These are phyloP conservation scores for Fusarium sp. DNA, from an alignment of 2,329 filamentous ascomycete species.

Conservation along the genomic window DNA sequence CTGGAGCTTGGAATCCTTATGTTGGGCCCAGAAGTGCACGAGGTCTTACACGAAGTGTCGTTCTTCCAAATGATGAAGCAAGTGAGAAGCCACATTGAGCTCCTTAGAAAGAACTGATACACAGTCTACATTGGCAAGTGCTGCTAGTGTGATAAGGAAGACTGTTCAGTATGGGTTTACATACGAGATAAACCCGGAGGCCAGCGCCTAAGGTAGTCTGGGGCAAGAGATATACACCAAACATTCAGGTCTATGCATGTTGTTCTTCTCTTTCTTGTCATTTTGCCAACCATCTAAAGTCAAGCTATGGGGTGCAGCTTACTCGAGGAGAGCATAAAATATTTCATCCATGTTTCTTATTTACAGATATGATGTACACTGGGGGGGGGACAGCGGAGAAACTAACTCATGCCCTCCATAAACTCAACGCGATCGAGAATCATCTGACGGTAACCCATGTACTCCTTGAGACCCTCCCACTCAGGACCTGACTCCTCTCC, in stretches of 20 bases:
- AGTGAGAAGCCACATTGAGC: constrained; percentile 49
- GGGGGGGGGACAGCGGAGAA: neutral
- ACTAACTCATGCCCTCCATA: constrained; percentile 82
- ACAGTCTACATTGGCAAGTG: constrained; percentile 17
- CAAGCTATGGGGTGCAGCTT: neutral
- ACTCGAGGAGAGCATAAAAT: neutral
- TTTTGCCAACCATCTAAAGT: neutral
- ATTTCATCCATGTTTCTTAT: constrained; percentile 5
- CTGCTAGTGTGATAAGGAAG: constrained; percentile 44
- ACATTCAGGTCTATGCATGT: neutral
- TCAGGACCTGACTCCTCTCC: constrained; percentile 92
- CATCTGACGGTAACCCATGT: constrained; percentile 85
- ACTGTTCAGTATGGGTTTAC: constrained; percentile 49
- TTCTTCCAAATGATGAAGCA: constrained; percentile 40
- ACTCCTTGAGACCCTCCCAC: constrained; percentile 87
- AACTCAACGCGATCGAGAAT: constrained; percentile 86
- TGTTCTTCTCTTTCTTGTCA: neutral
- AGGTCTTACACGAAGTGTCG: constrained; percentile 38
- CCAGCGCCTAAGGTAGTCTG: neutral
- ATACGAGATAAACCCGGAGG: constrained; percentile 39
- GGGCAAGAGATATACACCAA: neutral
- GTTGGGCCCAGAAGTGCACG: constrained; percentile 43
- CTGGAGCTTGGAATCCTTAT: constrained; percentile 45
- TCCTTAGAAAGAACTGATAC: constrained; percentile 20
- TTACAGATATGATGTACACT: constrained; percentile 34